phyloP scores from a whole-genome alignment of 345 rosid species.

The Microthlaspi erraticum region DNA sequence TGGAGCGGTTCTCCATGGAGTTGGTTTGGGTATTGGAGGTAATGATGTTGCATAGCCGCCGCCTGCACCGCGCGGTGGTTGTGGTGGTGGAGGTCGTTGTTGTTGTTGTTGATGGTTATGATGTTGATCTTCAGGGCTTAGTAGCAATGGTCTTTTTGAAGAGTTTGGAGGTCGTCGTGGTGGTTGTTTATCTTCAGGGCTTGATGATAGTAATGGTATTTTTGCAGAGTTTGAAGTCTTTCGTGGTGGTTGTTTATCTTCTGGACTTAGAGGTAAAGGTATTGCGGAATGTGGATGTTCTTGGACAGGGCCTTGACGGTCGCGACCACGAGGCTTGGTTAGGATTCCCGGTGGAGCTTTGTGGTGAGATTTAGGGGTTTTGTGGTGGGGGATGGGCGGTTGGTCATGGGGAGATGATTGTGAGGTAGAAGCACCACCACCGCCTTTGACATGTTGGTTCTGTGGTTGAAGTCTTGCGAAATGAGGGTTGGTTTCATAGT shows the following conservation, averaged over 20 bases:
- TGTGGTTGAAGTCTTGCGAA: constrained; percentile 44
- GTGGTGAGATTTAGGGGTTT: constrained; percentile 17
- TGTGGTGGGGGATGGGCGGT: constrained; percentile 17
- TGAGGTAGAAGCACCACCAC: constrained; percentile 41
- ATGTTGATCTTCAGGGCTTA: constrained; percentile 40
- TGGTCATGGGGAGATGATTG: constrained; percentile 30
- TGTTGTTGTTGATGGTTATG: constrained; percentile 16
- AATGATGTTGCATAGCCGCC: constrained; percentile 36
- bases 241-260: constrained; percentile 28
- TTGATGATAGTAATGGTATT: constrained; percentile 5
- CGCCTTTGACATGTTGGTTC: constrained; percentile 29
- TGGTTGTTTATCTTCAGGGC: constrained; percentile 23
- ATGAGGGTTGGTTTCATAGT: constrained; percentile 68
- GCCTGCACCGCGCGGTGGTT: constrained; percentile 20
- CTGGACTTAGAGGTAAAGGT: constrained; percentile 45
- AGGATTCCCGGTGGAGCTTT: constrained; percentile 15
- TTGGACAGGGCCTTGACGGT: constrained; percentile 25
- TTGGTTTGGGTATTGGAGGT: constrained; percentile 45
- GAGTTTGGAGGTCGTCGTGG: constrained; percentile 13
- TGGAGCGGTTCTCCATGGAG: constrained; percentile 40
- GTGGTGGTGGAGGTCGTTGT: neutral
- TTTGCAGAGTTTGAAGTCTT: constrained; percentile 28
- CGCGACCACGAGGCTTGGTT: constrained; percentile 37
- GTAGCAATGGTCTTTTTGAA: constrained; percentile 25
- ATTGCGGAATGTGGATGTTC: constrained; percentile 22